Base-by-base conservation (phyloP, 2,329 filamentous ascomycete species). In the Penicillium sp. region DNA sequence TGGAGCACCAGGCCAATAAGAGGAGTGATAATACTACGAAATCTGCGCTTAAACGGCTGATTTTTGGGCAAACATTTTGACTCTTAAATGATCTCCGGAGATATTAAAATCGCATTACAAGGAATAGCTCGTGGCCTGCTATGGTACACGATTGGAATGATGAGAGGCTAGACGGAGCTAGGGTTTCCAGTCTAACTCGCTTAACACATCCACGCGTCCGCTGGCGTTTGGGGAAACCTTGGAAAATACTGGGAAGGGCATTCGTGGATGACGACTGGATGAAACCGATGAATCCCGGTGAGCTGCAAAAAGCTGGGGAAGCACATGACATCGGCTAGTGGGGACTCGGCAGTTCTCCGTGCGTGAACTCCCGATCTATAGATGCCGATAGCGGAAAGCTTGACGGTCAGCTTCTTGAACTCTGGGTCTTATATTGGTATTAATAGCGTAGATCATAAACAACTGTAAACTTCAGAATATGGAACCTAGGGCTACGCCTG, bases 241-340 rank as follows among this genome's bases (percentile, higher is more conserved):
- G 26, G 26, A 26, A 26, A 26, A 26, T 26, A 4, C 21, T 21
- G 26, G 4, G 5, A 26, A 26, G 26, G 26, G 5, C 26, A 26
- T 26, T 15, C 15, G 5, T 17, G 11, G 15, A 41, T 41, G 11
- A 13, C 15, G 35, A 41, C 2, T 41, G 35, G 35, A 41, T 41
- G 23, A 17, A 26, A 7, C 11, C 49, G 35, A 41, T 41, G 23
- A 17, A 26, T 17, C 11, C 49, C 17, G 29, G 49, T 30, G 21
- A 53, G 35, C 7, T 35, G 31, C 31, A 53, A 41, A 41, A 58
- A 45, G 56, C 56, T 58, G 51, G 56, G 56, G 47, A 44, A 46
- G 17, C 47, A 30, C 29, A 26, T n/a, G 26, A 15, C 19, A 41
- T 41, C 35, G 11, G 35, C 7, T 44, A 19, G 48, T 45, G 56